Base-by-base conservation (phyloP, 2,329 filamentous ascomycete species). In the Colletotrichum orchidophilum region DNA sequence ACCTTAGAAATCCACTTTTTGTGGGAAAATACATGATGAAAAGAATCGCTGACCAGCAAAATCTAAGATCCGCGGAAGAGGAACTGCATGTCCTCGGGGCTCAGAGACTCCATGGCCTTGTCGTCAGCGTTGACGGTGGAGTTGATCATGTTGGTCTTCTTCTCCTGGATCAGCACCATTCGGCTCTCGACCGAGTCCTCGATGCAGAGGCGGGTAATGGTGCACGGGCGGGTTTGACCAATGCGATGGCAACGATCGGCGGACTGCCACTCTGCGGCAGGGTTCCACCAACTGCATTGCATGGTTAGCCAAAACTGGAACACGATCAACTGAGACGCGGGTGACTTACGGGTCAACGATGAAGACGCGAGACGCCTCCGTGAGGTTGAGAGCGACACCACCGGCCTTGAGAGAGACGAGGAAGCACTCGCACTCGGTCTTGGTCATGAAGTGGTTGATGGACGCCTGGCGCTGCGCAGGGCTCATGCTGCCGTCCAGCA, bases 221-320 rank as follows among this genome's bases (percentile, higher is more conserved):
- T 94, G 80, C 96, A 98, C 31, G 96, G 96, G 8, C 96, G 93
- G 57, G 92, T 94, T 84, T 99, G 96, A 35, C 96, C 96, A 75
- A 98, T 99, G 66, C 96, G 95, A 82, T 98, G 96, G 78, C 93
- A 95, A 74, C 94, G 90, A 80, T 99, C 96, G 3, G 96, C 96
- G 73, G 93, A 96, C 83, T 99, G 96, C 96, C 96, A 99, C 83
- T 99, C 96, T 0, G 96, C 96, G n/a, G 95, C 95, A n/a, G 96
- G 96, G 76, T 98, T 98, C 96, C 96, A 99, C 96, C 96, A 98
- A 75, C 93, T 95, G 33, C 29, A 75, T 42, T 73, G 35, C 70
- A 29, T 5, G 21, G 63, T 83, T 71, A 81, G 75, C 31, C 42
- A 62, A 3, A 18, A 24, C 21, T 24, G 8, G 50, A 12, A 5